phyloP scores from a whole-genome alignment of 805 yeast genomes.

The Yamadazyma olivae region DNA sequence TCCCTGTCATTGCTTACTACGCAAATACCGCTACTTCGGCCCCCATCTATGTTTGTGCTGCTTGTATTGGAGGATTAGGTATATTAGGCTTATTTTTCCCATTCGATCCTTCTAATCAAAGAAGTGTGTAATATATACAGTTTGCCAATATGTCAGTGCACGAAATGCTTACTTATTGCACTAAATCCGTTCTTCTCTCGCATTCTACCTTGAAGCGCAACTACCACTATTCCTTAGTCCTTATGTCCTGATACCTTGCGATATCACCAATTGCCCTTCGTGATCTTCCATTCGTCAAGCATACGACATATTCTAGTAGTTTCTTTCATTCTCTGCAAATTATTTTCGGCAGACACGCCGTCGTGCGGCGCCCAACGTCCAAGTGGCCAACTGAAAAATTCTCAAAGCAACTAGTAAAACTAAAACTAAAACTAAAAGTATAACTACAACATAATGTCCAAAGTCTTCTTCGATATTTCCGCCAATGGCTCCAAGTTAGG shows the following conservation, averaged over 20 bases:
- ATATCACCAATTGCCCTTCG: too few species aligned
- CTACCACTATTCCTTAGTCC: too few species aligned
- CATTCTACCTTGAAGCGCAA: too few species aligned
- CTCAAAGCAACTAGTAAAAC: neutral
- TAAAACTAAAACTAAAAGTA: too few species aligned
- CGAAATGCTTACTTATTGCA: too few species aligned
- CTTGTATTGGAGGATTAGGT: conserved; percentile 31
- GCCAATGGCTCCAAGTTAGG: conserved; percentile 75
- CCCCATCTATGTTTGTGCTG: conserved; percentile 38
- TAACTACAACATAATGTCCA: conserved; percentile 48
- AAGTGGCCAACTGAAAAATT: neutral
- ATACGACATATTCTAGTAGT: too few species aligned
- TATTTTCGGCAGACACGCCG: too few species aligned
- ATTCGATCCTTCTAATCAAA: conserved; percentile 28
- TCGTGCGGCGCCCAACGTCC: neutral
- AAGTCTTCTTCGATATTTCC: conserved; percentile 80
- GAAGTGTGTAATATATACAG: conserved; percentile 21
- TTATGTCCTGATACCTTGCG: too few species aligned
- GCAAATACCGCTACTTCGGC: conserved; percentile 23
- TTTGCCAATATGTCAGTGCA: too few species aligned
- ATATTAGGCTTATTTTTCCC: conserved; percentile 30
- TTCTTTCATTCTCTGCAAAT: too few species aligned
- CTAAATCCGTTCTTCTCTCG: too few species aligned
- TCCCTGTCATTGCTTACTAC: conserved; percentile 37
- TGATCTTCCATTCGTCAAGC: too few species aligned